Base-by-base conservation (phyloP, 176 grass and related monocot genomes). In the Rhynchospora breviuscula region DNA sequence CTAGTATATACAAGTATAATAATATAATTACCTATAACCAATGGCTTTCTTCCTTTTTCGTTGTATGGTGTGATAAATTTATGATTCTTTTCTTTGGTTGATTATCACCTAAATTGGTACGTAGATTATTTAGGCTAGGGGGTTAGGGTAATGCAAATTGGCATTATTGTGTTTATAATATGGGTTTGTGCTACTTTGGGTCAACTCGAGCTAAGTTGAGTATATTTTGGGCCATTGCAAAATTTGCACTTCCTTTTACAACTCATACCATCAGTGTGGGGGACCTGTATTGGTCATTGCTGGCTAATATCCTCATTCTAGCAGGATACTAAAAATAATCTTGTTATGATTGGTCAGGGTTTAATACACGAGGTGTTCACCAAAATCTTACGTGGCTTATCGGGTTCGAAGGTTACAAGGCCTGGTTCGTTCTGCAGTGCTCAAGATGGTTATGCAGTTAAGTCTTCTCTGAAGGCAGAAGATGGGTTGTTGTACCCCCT, bases 381-480 rank as follows among this genome's bases (percentile, higher is more conserved):
- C 82, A 95, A 90, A 88, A 79, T 91, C 25, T 90, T 99, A 81
- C 93, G 93, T 79, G 96, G 96, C 68, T 78, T 99, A 88, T 99
- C 96, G 87, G 93, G 93, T 83, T 88, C 89, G 49, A 99, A 93
- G 85, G 96, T 99, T 51, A 99, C 96, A 79, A 93, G 96, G 65
- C 93, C 91, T 17, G 93, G 91, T 59, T 85, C 87, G 58, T 99
- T 99, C 78, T 90, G 93, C 74, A 99, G 91, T 85, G 91, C 83
- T 85, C 89, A 95, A 85, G 89, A 90, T 90, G 95, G 95, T 80
- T 99, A 99, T 86, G 96, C 96, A 86, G 96, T 99, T 81, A 99
- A 99, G 90, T 99, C 96, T 59, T 99, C 96, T 81, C 89, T 99
- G 21, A 99, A 99, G 91, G 96, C 96, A 85, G 96, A 99, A 93